These are phyloP conservation scores for Penicillium pancosmium DNA, from an alignment of 495 filamentous ascomycete species.

Conservation along the genomic window DNA sequence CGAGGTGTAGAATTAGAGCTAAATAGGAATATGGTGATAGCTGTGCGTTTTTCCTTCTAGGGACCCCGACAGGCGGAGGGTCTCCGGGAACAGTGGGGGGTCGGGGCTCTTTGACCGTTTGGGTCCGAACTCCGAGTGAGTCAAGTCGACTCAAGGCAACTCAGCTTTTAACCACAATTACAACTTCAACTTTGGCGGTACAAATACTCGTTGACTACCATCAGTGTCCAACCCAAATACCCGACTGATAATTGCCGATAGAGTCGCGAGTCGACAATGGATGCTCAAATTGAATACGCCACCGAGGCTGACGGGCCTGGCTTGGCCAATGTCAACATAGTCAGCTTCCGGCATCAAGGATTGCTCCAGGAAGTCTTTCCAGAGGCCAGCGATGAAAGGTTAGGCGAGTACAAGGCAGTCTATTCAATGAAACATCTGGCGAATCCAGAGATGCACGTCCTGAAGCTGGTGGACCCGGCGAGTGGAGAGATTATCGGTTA, in stretches of 20 bases:
- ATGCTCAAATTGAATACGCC: constrained; percentile 23
- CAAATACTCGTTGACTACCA: too few species aligned
- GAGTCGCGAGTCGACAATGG: constrained; percentile 7
- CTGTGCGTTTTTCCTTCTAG: not conserved
- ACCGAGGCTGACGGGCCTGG: constrained; percentile 22
- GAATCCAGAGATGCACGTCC: constrained; percentile 29
- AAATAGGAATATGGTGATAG: too few species aligned
- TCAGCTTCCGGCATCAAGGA: constrained; percentile 20
- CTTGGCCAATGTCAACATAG: constrained; percentile 27
- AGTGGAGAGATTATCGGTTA: constrained; percentile 23
- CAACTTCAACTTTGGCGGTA: too few species aligned
- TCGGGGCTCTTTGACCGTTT: not conserved
- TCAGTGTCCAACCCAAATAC: not conserved
- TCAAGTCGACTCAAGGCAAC: not conserved
- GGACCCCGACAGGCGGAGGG: not conserved
- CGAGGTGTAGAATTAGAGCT: too few species aligned
- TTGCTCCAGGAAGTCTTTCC: constrained; percentile 24
- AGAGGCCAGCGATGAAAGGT: constrained; percentile 1
- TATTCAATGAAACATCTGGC: constrained; percentile 29
- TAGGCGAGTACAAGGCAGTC: constrained; percentile 22
- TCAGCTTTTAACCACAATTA: too few species aligned
- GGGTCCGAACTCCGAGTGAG: constrained; percentile 2
- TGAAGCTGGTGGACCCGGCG: constrained; percentile 22
- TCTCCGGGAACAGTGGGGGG: not conserved
- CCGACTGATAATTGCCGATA: not conserved